A percentile compares a stretch with the other conserved stretches of the same genome.
phyloP scores from a whole-genome alignment of 352 stramenopile genomes.

The Phytopythium litorale region DNA sequence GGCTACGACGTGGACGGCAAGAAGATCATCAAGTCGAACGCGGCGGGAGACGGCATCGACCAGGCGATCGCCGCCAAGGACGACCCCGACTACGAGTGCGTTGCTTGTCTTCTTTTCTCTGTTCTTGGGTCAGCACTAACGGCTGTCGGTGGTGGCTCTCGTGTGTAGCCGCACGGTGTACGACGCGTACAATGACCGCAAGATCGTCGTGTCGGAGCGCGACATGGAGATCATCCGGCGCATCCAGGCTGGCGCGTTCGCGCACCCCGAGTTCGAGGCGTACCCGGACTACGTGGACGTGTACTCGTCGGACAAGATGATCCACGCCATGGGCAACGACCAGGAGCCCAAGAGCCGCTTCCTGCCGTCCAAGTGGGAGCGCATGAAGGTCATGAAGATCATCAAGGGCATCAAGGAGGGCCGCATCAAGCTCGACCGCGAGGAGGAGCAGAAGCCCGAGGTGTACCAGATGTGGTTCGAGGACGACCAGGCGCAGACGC shows the following conservation, averaged over 20 bases:
- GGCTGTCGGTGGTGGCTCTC: slow-evolving; percentile 3
- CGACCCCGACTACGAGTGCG: slow-evolving; percentile 92
- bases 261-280: slow-evolving; percentile 90
- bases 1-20: slow-evolving; percentile 97
- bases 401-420: slow-evolving; percentile 97
- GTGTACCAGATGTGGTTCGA: slow-evolving; percentile 93
- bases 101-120: slow-evolving; percentile 5
- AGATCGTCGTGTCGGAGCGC: slow-evolving; percentile 95
- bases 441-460: slow-evolving; percentile 90
- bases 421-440: slow-evolving; percentile 89
- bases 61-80: slow-evolving; percentile 81
- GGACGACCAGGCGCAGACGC: slow-evolving; percentile 82
- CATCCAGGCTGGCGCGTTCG: slow-evolving; percentile 93
- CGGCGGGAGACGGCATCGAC: slow-evolving; percentile 87
- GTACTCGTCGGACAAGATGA: slow-evolving; percentile 86
- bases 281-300: slow-evolving; percentile 90
- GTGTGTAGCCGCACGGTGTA: slow-evolving; percentile 92
- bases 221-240: slow-evolving; percentile 98
- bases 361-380: slow-evolving; percentile 96
- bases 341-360: slow-evolving; percentile 93
- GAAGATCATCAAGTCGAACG: slow-evolving; percentile 94
- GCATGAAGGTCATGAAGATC: slow-evolving; percentile 96
- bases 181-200: slow-evolving; percentile 98
- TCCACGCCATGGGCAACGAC: slow-evolving; percentile 87
- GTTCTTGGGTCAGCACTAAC: not conserved